Base-by-base conservation (phyloP, 2,329 filamentous ascomycete species). In the Atkinsonella texensis region DNA sequence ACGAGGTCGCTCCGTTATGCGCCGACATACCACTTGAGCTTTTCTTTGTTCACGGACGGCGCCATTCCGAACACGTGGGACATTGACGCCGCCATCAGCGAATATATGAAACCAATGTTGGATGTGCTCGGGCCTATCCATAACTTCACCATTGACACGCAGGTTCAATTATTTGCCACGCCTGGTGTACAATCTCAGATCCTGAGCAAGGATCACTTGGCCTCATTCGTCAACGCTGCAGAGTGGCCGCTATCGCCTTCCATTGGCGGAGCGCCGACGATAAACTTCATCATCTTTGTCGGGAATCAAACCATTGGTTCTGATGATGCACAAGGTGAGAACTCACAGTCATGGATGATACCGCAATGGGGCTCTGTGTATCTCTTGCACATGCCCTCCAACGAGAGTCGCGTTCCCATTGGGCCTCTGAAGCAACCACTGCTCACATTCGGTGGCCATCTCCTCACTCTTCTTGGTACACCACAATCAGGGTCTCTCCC, bases 171-270 rank as follows among this genome's bases (percentile, higher is more conserved):
- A 0, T 96, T 95, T 63, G 91, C 93, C n/a, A 71, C 74, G 1
- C 79, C 81, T 0, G 78, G 81, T n/a, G 77, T 80, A 1, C 75
- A 79, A 59, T 74, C 75, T 15, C 70, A 83, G 23, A 76, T 85
- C 0, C 71, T 98, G 38, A 83, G 80, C 60, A 90, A 89, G 64
- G 86, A 95, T 59, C 89, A 95, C 60, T 75, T 98, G 1, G 89
- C 88, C 39, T 90, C 87, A 1, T 98, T 98, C 63, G 89, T 98
- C 68, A 98, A 98, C 62, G 90, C 91, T 2, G 93, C 93, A 2
- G 93, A 98, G 70, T 98, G 93, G 93, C 93, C 93, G 0, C 70
- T 98, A 2, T 95, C 87, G 55, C 91, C 91, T 0, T 95, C 89
- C 52, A 97, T 98, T 58, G 93, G 90, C 42, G 83, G 81, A 17